These are phyloP conservation scores for Ceriops tagal DNA, from an alignment of 345 rosid genomes.

Conservation along the genomic window DNA sequence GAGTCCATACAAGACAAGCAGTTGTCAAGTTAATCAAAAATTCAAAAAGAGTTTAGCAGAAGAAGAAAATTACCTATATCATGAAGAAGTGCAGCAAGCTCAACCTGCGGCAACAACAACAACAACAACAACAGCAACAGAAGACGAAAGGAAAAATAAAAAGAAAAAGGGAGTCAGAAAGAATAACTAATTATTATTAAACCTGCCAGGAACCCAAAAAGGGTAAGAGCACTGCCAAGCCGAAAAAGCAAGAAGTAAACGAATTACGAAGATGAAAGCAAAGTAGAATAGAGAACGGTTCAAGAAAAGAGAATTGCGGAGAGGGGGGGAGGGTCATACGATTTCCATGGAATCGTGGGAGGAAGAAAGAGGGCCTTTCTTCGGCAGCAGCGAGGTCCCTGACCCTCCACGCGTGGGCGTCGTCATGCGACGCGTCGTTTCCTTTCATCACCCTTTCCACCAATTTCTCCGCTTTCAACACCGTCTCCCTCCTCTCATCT, in stretches of 20 bases:
- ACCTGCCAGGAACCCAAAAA: not conserved
- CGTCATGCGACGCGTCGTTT: slow-evolving; percentile 85
- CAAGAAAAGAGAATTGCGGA: not conserved
- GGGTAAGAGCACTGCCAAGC: not conserved
- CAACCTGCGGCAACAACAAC: slow-evolving; percentile 44
- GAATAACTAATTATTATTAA: not conserved
- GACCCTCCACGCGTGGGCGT: slow-evolving; percentile 74
- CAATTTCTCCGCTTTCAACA: slow-evolving; percentile 57
- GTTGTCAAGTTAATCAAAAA: no score
- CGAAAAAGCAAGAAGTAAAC: not conserved
- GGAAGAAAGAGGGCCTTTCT: slow-evolving; percentile 77
- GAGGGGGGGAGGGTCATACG: slow-evolving; percentile 23
- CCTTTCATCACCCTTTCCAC: slow-evolving; percentile 59
- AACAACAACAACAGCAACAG: not conserved
- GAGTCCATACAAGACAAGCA: no score
- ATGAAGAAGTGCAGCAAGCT: slow-evolving; percentile 89
- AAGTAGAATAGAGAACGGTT: not conserved
- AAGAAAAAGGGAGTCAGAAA: not conserved
- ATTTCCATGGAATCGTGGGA: slow-evolving; percentile 69
- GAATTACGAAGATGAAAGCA: not conserved
- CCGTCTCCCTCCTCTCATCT: slow-evolving; percentile 20
- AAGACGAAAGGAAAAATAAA: not conserved
- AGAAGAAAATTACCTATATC: slow-evolving; percentile 50
- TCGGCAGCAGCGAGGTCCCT: slow-evolving; percentile 77
- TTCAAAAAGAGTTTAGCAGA: not conserved